phyloP scores from a whole-genome alignment of 768 basidiomycete species.

The Amanita jacksonii region DNA sequence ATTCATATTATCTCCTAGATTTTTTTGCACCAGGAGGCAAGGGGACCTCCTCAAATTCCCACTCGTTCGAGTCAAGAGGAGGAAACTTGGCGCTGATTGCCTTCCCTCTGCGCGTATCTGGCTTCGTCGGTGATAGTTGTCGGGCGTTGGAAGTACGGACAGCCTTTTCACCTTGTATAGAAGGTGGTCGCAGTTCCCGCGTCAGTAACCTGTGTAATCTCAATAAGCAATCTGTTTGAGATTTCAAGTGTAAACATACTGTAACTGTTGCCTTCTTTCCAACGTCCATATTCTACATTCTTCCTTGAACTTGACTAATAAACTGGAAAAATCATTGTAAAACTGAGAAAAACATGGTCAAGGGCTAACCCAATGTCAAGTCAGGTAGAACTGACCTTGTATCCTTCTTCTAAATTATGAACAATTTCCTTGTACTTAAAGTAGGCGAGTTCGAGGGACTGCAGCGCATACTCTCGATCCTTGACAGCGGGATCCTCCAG shows the following conservation, averaged over 20 bases:
- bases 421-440: constrained; percentile 82
- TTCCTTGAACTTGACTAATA: constrained; percentile 68
- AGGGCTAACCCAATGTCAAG: not conserved
- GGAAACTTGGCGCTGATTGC: constrained; percentile 31
- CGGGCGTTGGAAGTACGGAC: not conserved
- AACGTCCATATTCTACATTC: constrained; percentile 69
- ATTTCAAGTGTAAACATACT: constrained; percentile 34
- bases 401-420: constrained; percentile 80
- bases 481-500: constrained; percentile 71
- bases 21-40: constrained; percentile 31
- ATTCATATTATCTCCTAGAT: constrained; percentile 1
- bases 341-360: constrained; percentile 47
- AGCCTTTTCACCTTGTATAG: not conserved
- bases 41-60: constrained; percentile 42
- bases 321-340: constrained; percentile 75
- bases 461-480: constrained; percentile 73
- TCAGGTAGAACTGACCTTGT: constrained; percentile 48
- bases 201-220: constrained; percentile 19
- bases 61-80: constrained; percentile 38
- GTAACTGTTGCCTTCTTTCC: constrained; percentile 62
- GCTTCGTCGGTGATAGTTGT: not conserved
- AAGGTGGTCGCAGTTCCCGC: constrained; percentile 23
- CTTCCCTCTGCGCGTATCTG: not conserved
- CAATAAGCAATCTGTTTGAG: not conserved
- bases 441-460: constrained; percentile 76